Evolutionary conservation across 2,329 filamentous ascomycete genomes (phyloP).

Genomic region (Colletotrichum aenigma): DNA sequence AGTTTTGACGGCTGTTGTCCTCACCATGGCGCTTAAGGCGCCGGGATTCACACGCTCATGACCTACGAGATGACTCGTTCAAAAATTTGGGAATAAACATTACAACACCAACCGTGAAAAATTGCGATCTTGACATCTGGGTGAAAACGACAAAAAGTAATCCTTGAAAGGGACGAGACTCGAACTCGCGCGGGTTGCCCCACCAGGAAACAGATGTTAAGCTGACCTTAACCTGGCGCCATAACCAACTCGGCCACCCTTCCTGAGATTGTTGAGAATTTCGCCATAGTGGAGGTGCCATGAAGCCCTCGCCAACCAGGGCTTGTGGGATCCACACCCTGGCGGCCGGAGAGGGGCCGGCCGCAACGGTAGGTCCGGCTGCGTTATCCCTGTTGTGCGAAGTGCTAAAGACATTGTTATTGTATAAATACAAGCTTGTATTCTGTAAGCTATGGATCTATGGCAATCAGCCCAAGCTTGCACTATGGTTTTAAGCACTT

Average conservation of each 20-base stretch:
- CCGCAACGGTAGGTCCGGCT: not conserved
- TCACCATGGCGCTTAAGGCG: not conserved
- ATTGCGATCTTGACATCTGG: too few species aligned
- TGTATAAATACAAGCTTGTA: not conserved
- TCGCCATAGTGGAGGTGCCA: not conserved
- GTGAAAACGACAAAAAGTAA: not conserved
- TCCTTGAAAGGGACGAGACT: conserved; percentile 16
- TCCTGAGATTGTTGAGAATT: not conserved
- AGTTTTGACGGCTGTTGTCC: not conserved
- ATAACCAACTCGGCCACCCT: conserved; percentile 23
- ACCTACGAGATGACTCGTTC: not conserved
- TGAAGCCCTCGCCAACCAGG: not conserved
- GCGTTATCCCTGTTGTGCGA: not conserved
- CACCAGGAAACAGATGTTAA: conserved; percentile 23
- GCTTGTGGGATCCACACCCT: not conserved
- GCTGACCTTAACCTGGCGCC: conserved; percentile 22
- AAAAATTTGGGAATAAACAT: not conserved
- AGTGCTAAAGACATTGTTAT: accelerated
- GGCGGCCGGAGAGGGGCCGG: not conserved
- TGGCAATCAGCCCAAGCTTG: too few species aligned
- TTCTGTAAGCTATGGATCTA: too few species aligned
- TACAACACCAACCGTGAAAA: not conserved
- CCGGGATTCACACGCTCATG: not conserved
- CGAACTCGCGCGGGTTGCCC: conserved; percentile 22
- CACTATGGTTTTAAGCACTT: not conserved